phyloP scores from a whole-genome alignment of 257 asterid species.

The Rauvolfia tetraphylla region DNA sequence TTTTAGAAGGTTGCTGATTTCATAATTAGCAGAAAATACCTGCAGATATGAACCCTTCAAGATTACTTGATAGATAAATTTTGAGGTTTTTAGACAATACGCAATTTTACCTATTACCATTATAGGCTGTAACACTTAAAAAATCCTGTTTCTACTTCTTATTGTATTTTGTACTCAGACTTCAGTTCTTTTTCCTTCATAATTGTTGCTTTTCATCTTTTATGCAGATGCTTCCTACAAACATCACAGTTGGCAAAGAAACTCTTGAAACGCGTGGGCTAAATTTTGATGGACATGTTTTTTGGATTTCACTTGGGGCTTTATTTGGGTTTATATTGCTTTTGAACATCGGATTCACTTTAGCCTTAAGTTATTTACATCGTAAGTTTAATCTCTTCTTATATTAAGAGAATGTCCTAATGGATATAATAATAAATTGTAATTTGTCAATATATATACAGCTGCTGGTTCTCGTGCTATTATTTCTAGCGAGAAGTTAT shows the following conservation, averaged over 20 bases:
- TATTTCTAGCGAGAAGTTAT: slow-evolving; percentile 49
- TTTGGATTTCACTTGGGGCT: slow-evolving; percentile 62
- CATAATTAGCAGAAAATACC: too few species aligned
- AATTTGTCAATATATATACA: slow-evolving; percentile 26
- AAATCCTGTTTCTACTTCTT: background rate
- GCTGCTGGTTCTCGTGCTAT: slow-evolving; percentile 71
- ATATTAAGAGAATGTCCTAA: background rate
- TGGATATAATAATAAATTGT: slow-evolving; percentile 2
- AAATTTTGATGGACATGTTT: slow-evolving; percentile 34
- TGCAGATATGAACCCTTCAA: background rate
- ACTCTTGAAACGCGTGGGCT: slow-evolving; percentile 54
- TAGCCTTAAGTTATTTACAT: slow-evolving; percentile 53
- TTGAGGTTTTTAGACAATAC: background rate
- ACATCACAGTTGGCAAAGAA: slow-evolving; percentile 48
- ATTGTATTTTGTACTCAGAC: background rate
- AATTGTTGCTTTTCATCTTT: background rate
- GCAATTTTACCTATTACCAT: background rate
- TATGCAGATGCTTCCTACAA: slow-evolving; percentile 33
- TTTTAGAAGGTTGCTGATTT: background rate
- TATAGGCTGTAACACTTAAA: background rate
- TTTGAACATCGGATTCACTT: slow-evolving; percentile 46
- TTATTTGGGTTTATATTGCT: slow-evolving; percentile 45
- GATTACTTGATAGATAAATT: background rate
- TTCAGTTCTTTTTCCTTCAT: background rate
- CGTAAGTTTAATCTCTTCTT: slow-evolving; percentile 30